These are phyloP conservation scores for Entomortierella parvispora DNA, from an alignment of 192 early-diverging fungal genomes.

Conservation along the genomic window DNA sequence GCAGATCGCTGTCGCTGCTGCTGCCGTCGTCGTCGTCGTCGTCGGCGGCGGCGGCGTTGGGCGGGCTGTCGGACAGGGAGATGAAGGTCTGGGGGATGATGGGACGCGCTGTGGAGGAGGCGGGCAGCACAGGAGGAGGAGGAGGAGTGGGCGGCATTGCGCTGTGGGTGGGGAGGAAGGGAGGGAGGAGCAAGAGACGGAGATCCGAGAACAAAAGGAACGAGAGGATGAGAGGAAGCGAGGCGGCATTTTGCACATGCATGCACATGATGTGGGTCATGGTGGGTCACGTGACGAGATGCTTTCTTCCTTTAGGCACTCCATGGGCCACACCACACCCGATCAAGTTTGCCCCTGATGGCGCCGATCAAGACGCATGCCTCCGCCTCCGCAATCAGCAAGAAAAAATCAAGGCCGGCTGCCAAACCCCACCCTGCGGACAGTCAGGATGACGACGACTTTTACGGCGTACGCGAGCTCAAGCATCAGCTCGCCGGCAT, in stretches of 20 bases:
- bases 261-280: background rate
- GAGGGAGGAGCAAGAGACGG: background rate
- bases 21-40: conserved; percentile 17
- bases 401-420: background rate
- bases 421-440: conserved; percentile 48
- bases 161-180: background rate
- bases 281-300: background rate
- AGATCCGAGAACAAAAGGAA: background rate
- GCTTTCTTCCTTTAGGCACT: too few species aligned
- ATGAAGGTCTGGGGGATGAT: conserved; percentile 35
- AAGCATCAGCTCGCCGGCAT: conserved; percentile 61
- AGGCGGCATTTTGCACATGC: background rate
- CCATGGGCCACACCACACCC: too few species aligned
- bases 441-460: conserved; percentile 51
- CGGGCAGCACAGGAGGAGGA: background rate
- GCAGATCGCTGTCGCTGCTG: background rate
- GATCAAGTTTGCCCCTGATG: too few species aligned
- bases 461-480: conserved; percentile 55
- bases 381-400: conserved; percentile 9
- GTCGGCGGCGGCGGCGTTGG: background rate
- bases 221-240: background rate
- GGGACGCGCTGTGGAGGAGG: background rate
- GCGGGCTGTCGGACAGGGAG: background rate
- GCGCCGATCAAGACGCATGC: conserved; percentile 38
- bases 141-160: background rate